Conservation (phyloP, 2,329 filamentous ascomycete species). For the Neopestalotiopsis clavispora region DNA sequence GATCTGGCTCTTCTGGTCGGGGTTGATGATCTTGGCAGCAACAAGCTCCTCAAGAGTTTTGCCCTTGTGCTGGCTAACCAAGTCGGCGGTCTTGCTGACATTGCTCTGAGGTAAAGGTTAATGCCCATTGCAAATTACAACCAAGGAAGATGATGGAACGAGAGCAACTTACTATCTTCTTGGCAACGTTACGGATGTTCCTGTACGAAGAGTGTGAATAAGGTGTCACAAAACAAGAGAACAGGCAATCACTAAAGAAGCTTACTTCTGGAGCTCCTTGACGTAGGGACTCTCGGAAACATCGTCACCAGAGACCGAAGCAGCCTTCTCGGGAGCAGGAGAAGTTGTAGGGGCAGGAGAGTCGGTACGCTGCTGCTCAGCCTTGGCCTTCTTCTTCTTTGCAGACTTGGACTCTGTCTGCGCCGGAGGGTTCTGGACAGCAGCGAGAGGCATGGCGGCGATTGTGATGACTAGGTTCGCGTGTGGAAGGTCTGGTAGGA, state of each 20-base stretch:
- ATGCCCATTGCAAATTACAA: background rate
- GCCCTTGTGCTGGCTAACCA: conserved; percentile 71
- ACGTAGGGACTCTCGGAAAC: conserved; percentile 78
- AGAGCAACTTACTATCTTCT: conserved; percentile 79
- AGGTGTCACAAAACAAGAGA: background rate
- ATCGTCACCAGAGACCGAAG: conserved; percentile 54
- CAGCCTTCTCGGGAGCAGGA: conserved; percentile 53
- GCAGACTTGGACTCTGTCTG: conserved; percentile 68
- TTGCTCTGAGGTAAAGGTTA: conserved; percentile 55
- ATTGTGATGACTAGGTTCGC: conserved; percentile 23
- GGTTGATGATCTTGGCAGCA: conserved; percentile 73
- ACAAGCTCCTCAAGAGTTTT: conserved; percentile 78
- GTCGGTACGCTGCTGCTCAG: conserved; percentile 51
- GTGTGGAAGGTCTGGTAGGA: conserved; percentile 13
- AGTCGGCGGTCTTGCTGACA: conserved; percentile 72
- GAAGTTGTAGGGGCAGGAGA: conserved; percentile 59
- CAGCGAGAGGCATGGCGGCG: conserved; percentile 64
- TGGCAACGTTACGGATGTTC: conserved; percentile 88
- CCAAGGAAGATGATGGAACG: conserved; percentile 17
- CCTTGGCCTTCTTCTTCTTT: conserved; percentile 72
- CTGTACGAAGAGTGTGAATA: conserved; percentile 47
- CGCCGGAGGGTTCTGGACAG: conserved; percentile 66
- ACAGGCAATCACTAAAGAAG: conserved; percentile 16
- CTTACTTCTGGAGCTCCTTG: conserved; percentile 89
- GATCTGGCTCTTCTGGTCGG: conserved; percentile 78